Evolutionary conservation across 345 rosid genomes (phyloP).

Genomic region (Turnera subulata): DNA sequence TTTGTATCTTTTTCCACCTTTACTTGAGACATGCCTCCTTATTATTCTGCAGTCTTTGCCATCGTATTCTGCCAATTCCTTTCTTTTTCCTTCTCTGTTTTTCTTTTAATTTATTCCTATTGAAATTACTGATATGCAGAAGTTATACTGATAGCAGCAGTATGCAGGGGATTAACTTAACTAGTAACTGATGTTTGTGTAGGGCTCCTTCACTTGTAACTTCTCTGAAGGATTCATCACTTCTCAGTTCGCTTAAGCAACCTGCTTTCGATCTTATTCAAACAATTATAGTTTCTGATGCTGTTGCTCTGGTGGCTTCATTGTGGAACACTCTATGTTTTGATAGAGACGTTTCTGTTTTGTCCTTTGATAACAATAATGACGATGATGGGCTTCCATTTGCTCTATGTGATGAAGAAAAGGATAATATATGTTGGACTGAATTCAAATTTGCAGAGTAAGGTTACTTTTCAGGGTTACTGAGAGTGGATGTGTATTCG

Average conservation of each 20-base stretch:
- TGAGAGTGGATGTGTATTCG: slow-evolving; percentile 90
- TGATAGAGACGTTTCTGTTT: too few relatives aligned
- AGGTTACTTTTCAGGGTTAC: slow-evolving; percentile 50
- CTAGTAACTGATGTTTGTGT: slow-evolving; percentile 5
- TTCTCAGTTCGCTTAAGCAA: slow-evolving; percentile 78
- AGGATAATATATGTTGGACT: slow-evolving; percentile 55
- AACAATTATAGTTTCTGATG: slow-evolving; percentile 82
- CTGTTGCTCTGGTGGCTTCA: slow-evolving; percentile 60
- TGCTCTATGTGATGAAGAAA: slow-evolving; percentile 37
- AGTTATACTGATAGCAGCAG: slow-evolving; percentile 6
- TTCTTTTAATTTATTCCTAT: slow-evolving; percentile 6
- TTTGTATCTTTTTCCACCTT: slow-evolving; percentile 88
- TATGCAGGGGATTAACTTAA: too few relatives aligned
- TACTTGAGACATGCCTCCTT: slow-evolving; percentile 67
- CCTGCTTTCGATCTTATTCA: slow-evolving; percentile 93
- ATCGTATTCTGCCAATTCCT: too few relatives aligned
- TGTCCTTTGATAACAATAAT: slow-evolving; percentile 44
- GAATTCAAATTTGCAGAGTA: slow-evolving; percentile 61
- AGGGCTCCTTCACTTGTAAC: slow-evolving; percentile 95
- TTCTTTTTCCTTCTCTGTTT: not conserved
- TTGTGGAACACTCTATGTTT: slow-evolving; percentile 35
- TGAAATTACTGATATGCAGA: slow-evolving; percentile 18
- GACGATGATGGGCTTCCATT: slow-evolving; percentile 40
- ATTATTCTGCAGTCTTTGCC: slow-evolving; percentile 2
- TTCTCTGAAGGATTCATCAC: slow-evolving; percentile 78